Percentiles rank a stretch among this genome's conserved stretches.
Conservation (phyloP, 108 stramenopile species). For the Pseudonitzschia delicatissima region DNA sequence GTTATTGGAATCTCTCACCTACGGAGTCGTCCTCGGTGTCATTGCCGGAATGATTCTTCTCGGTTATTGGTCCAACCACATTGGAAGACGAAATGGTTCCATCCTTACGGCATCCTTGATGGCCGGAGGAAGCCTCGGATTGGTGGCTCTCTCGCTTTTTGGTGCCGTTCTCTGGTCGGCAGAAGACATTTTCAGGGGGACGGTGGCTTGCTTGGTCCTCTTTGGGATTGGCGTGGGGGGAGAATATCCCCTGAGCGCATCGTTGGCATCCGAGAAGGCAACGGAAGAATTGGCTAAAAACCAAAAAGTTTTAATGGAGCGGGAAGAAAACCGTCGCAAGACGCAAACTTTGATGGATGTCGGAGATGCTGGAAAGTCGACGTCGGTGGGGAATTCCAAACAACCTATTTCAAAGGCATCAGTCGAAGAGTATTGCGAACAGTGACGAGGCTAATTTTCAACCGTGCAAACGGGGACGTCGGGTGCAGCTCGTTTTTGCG, state of each 20-base stretch:
- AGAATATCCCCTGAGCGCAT: conserved; percentile 67
- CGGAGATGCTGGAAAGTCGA: background rate
- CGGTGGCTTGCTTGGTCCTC: conserved; percentile 44
- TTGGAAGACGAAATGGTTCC: conserved; percentile 58
- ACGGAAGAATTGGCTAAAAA: conserved; percentile 8
- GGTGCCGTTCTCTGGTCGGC: background rate
- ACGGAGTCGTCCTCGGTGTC: conserved; percentile 60
- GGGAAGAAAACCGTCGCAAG: too few species aligned
- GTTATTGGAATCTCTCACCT: conserved; percentile 44
- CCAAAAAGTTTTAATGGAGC: background rate
- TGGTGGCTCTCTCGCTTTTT: background rate
- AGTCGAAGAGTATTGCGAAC: background rate
- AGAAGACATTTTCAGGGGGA: conserved; percentile 29
- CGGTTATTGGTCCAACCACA: conserved; percentile 42
- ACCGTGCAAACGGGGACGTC: conserved; percentile 38
- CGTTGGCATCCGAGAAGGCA: conserved; percentile 55
- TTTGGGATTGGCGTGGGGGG: conserved; percentile 80
- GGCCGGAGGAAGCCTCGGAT: background rate
- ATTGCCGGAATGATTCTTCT: conserved; percentile 61
- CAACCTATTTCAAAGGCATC: background rate
- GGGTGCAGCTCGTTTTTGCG: conserved; percentile 62
- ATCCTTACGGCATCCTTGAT: conserved; percentile 61
- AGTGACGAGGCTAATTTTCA: background rate
- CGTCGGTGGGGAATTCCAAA: background rate
- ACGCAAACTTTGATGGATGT: too few species aligned